These are phyloP conservation scores for Vitis labrusca DNA, from an alignment of 164 flowering plant genomes.

Conservation along the genomic window DNA sequence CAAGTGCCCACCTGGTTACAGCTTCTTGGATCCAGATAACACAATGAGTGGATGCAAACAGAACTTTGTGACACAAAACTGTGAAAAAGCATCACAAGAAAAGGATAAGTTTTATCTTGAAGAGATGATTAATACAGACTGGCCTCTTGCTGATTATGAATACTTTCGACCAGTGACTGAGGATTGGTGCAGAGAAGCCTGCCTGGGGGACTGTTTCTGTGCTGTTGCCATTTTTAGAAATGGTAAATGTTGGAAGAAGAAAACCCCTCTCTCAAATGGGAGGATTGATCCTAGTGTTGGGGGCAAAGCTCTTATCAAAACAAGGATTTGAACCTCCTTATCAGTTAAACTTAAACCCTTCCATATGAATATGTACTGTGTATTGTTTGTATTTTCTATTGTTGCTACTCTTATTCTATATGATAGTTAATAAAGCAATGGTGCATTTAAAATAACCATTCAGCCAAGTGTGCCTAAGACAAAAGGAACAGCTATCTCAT, in stretches of 20 bases:
- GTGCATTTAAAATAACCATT: too few species aligned
- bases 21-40: slow-evolving; percentile 34
- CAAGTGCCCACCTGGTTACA: slow-evolving; percentile 29
- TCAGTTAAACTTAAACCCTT: neutral
- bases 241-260: slow-evolving; percentile 33
- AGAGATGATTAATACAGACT: slow-evolving; percentile 12
- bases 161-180: slow-evolving; percentile 8
- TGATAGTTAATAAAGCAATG: too few species aligned
- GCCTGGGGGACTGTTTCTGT: slow-evolving; percentile 44
- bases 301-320: slow-evolving; percentile 26
- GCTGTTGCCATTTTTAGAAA: too few species aligned
- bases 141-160: slow-evolving; percentile 45
- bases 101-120: slow-evolving; percentile 4
- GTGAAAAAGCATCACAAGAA: slow-evolving; percentile 6
- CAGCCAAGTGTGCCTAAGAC: too few species aligned
- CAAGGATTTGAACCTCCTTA: slow-evolving; percentile 2
- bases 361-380: too few species aligned
- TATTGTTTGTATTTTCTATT: too few species aligned
- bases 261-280: slow-evolving; percentile 33
- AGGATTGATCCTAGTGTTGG: neutral
- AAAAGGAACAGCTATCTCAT: too few species aligned
- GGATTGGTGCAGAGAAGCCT: slow-evolving; percentile 38
- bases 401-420: too few species aligned
- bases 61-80: slow-evolving; percentile 15
- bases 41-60: slow-evolving; percentile 33